A percentile compares a stretch with the other conserved stretches of the same genome.
These are phyloP conservation scores for Cicer yamashitae DNA, from an alignment of 306 rosid species.

Conservation along the genomic window DNA sequence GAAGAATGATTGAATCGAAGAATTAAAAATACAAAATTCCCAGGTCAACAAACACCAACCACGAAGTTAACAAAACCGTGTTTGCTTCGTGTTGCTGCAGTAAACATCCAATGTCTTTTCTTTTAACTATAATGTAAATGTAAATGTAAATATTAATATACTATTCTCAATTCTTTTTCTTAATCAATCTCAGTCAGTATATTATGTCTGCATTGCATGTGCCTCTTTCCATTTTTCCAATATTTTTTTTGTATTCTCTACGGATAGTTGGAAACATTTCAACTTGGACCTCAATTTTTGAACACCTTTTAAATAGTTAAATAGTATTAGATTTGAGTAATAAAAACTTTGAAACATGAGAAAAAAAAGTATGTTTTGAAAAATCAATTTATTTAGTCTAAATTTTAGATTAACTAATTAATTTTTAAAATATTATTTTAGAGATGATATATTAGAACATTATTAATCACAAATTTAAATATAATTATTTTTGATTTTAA, in stretches of 20 bases:
- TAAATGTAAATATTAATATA: not conserved
- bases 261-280: no score
- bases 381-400: no score
- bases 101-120: conserved; percentile 9
- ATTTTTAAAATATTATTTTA: no score
- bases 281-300: no score
- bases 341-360: no score
- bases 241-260: not conserved
- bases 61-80: conserved; percentile 46
- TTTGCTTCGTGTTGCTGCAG: conserved; percentile 42
- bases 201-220: conserved; percentile 20
- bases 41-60: conserved; percentile 56
- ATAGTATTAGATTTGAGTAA: no score
- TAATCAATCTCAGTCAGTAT: conserved; percentile 7
- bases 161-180: not conserved
- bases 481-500: no score
- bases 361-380: no score
- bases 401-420: no score
- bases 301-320: no score
- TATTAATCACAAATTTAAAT: no score
- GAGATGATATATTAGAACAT: no score
- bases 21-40: conserved; percentile 23
- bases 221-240: conserved; percentile 22
- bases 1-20: conserved; percentile 35
- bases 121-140: not conserved